Evolutionary conservation across 164 flowering plant species (phyloP), one percentile per base, ranked within the genome.

Genomic region (Kingdonia uniflora): DNA sequence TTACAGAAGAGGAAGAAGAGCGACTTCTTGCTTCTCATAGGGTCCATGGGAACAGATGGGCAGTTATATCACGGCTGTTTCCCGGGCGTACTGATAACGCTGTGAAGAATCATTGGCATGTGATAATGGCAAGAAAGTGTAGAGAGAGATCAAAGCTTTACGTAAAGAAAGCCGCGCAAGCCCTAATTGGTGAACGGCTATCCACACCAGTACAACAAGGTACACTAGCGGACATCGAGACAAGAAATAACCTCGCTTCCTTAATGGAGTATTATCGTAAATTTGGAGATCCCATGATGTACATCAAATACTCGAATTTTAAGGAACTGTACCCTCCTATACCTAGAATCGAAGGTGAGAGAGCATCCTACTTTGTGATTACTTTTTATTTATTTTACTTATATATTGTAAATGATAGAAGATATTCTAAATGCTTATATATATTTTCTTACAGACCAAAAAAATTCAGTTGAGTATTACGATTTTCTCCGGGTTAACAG

Each of bases 71-170:
- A 0, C 69, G 83, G 37, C 70, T 70, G 20, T 82, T 82, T 49
- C 85, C 89, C 0, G 84, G 85, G 6, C 72, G 89, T 4, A 82
- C 89, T 3, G 89, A 82, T 64, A 80, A 82, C 33, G 89, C 85
- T 2, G 81, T 82, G 41, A 82, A 82, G 80, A 82, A 82, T 54
- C 88, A 82, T 33, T 82, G 88, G 88, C 85, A 82, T 57, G 56
- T 59, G 10, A 52, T 59, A 20, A 59, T 76, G 83, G 87, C 87
- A 0, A 40, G 82, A 6, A 68, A 71, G 44, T 61, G 57, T 51
- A 66, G 82, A 38, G 80, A 81, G 57, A 66, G 73, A 51, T 77
- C 77, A 7, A 67, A 65, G 49, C 62, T 66, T 63, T 54, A 67
- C 2, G 73, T 74, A 1, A 70, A 71, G 51, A 66, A 52, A 54